Conservation (phyloP, 2,329 filamentous ascomycete genomes). For the Tolypocladium album region DNA sequence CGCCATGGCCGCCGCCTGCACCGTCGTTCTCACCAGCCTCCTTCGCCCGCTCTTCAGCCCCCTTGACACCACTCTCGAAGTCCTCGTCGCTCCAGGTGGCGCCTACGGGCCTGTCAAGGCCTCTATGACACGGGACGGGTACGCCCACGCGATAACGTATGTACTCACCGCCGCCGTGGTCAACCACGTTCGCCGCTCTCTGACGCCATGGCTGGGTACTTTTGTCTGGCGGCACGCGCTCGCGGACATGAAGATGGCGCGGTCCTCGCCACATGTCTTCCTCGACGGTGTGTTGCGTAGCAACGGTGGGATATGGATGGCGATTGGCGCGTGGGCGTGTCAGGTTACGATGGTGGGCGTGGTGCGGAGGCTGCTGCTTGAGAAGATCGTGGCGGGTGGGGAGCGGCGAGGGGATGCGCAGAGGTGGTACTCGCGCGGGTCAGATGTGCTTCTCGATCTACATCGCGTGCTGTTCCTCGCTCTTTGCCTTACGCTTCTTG, state of each 20-base stretch:
- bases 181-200: conserved; percentile 26
- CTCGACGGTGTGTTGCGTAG: conserved; percentile 13
- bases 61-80: background rate
- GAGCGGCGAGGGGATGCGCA: background rate
- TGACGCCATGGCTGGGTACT: conserved; percentile 17
- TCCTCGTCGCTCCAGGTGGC: background rate
- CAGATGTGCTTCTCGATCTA: background rate
- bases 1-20: background rate
- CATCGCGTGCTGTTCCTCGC: conserved; percentile 10
- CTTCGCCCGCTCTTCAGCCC: background rate
- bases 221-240: conserved; percentile 19
- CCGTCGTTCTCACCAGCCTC: background rate
- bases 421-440: background rate
- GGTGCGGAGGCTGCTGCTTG: background rate
- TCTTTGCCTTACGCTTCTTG: conserved; percentile 15
- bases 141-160: conserved; percentile 12
- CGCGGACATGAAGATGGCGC: conserved; percentile 24
- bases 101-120: background rate
- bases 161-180: conserved; percentile 23
- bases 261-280: conserved; percentile 23
- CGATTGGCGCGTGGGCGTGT: conserved; percentile 4
- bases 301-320: conserved; percentile 1
- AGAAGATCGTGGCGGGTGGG: background rate
- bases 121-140: conserved; percentile 14
- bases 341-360: background rate